Evolutionary conservation across 2,329 filamentous ascomycete species (phyloP), one percentile per base, ranked within the genome.

Genomic region (Allantophomopsis lycopodina): DNA sequence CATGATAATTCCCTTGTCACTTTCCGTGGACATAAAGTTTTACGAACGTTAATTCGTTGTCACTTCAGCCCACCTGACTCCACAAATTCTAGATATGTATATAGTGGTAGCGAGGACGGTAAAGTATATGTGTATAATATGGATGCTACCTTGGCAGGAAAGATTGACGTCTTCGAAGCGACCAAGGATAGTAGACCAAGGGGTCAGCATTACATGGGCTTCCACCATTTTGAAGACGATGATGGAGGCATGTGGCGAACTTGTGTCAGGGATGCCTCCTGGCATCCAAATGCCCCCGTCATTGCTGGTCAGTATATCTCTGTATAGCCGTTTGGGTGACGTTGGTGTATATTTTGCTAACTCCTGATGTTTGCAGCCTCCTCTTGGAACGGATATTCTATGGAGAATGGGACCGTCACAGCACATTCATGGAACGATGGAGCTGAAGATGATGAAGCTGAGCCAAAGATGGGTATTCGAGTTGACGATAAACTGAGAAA

Each of bases 1-100:
- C 62, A 87, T 51, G 91, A 96, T 59, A 94, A 89, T 63, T 93
- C 83, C 1, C 65, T 95, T 2, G 91, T 96, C 36, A 95, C 89
- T 0, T 96, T 93, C 68, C 76, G 86, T 18, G 89, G 89, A 8
- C 91, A 98, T 61, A 75, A 73, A 45, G 86, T 98, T 11, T 71
- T 93, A 44, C 81, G 85, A 52, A 96, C 91, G 1, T 68, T 96
- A 32, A 95, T 96, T 49, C 72, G 91, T 44, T 96, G 91, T 53
- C 89, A 96, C 60, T 98, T 98, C 61, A 91, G 84, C 23, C 91
- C 91, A 0, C 77, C 85, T 0, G 76, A 72, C 10, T 88, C 84
- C 54, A 89, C 86, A 2, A 83, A 95, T 55, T 87, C 83, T 7
- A 73, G 86, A 50, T 96, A 95, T 55, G 87, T 98, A 16, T 96